Base-by-base conservation (phyloP, 495 filamentous ascomycete species). In the Amniculicola lignicola region DNA sequence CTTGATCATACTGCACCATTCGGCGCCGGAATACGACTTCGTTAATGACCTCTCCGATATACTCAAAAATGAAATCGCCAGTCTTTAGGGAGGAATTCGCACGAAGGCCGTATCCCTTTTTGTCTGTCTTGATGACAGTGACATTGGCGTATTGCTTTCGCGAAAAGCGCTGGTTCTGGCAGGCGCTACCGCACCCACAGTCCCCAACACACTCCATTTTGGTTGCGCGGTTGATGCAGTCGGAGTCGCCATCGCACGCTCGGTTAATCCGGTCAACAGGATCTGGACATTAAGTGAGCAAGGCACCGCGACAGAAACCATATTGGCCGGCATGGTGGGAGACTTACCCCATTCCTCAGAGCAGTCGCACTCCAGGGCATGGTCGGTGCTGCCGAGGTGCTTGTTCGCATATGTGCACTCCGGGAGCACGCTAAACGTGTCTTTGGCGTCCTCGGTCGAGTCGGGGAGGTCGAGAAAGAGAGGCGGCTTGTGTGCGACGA, bases 171-270 rank as follows among this genome's bases (percentile, higher is more conserved):
- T 95, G 90, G 67, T 99, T 99, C 67, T 92, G 88, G 68, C 93
- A 99, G 36, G 81, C 83, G 25, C 78, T 68, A 35, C 91, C 92
- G 73, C 93, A 99, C 60, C 87, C 84, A 71, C 91, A 96, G 44
- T 86, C 82, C 36, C 84, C 82, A 16, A 88, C 79, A 68, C 93
- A 99, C 70, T 99, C 93, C 77, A 99, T 95, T 66, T 95, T 96
- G 27, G 93, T 97, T 48, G 88, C 86, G 67, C 94, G 89, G 69
- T 99, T 99, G 74, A 99, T 99, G 70, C 93, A 99, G 70, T 97
- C 93, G 15, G 93, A 96, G 71, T 97, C 90, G 59, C 94, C 89
- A 33, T 89, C 93, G 70, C 93, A 99, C 43, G 93, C 91, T 67
- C 83, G 72, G 73, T 99, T 99, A 41, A 63, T 67, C 19, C 71